Evolutionary conservation across 306 rosid genomes (phyloP), one percentile per base, ranked within the genome.

Genomic region (Sphenostylis stenocarpa): DNA sequence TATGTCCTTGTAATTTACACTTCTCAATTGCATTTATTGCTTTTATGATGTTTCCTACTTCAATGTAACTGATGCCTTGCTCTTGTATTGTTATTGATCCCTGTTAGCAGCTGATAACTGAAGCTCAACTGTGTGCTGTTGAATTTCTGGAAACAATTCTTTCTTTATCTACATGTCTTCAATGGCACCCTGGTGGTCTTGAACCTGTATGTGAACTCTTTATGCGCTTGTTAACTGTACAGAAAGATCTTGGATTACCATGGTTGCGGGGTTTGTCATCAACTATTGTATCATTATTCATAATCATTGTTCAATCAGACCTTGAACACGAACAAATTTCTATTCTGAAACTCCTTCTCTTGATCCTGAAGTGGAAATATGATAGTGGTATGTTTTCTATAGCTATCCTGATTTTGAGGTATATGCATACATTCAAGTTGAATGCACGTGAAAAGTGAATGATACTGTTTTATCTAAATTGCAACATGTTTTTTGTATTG

Each of bases 291-390:
- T 81, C 97, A 16, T 51, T 95, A 78, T 88, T 92, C 84, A 70
- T 75, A 1, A 83, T 90, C 69, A 89, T 95, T 24, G 56, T 81
- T 71, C 89, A 86, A 77, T 86, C 96, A 72, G 99, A 92, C 75
- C 93, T 92, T 39, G 97, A 92, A 70, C 93, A 95, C 31, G 97
- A 90, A 70, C 99, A 95, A 67, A 88, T 90, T 79, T 88, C 91
- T 43, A 66, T 77, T 53, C 64, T 91, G 83, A 95, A 87, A 77
- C 84, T 92, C 77, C 80, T 90, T 60, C 88, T 82, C 73, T 73
- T 86, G 56, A 86, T 90, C 80, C 49, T 92, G 66, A 84, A 75
- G 80, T 95, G 98, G 98, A 92, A 90, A 86, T 83, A 83, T 78
- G 88, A 81, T 72, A 71, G 78, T 61, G 92, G 98, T 95, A 85